These are phyloP conservation scores for Omphalotus guepiniiformis DNA, from an alignment of 768 basidiomycete genomes.

Conservation along the genomic window DNA sequence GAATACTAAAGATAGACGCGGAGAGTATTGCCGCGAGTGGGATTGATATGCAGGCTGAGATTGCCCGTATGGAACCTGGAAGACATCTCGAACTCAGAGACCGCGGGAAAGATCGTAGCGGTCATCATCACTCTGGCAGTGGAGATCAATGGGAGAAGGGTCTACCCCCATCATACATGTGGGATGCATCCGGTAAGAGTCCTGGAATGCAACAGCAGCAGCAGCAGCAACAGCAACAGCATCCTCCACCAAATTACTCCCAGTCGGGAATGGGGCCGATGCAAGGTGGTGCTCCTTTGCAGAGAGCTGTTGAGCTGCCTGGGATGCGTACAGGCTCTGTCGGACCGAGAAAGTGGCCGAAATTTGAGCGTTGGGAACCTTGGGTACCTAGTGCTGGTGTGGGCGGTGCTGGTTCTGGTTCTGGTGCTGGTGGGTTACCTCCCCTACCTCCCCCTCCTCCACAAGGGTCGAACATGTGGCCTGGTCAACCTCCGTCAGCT, in stretches of 20 bases:
- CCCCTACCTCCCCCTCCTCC: constrained; percentile 31
- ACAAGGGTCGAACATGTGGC: constrained; percentile 32
- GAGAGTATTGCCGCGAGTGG: constrained; percentile 49
- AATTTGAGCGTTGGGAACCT: constrained; percentile 43
- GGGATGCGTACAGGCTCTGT: constrained; percentile 49
- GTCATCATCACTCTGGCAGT: constrained; percentile 16
- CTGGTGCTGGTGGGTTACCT: constrained; percentile 25
- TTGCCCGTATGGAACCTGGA: constrained; percentile 38
- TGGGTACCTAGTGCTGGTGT: constrained; percentile 31
- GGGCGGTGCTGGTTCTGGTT: constrained; percentile 27
- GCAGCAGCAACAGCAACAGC: constrained; percentile 16
- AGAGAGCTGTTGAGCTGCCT: constrained; percentile 48
- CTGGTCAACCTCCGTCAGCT: constrained; percentile 37
- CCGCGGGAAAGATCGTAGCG: constrained; percentile 22
- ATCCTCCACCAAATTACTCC: constrained; percentile 8
- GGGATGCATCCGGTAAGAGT: constrained; percentile 25
- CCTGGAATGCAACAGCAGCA: constrained; percentile 10
- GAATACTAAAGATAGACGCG: constrained; percentile 70
- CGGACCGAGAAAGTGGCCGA: constrained; percentile 46
- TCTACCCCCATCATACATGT: constrained; percentile 1
- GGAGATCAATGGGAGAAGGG: constrained; percentile 7
- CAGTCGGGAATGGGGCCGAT: constrained; percentile 1
- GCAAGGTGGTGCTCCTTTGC: constrained; percentile 28
- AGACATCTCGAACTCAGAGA: constrained; percentile 30
- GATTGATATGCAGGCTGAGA: constrained; percentile 47